phyloP scores from a whole-genome alignment of 2,329 filamentous ascomycete genomes.

The Claviceps sp. region DNA sequence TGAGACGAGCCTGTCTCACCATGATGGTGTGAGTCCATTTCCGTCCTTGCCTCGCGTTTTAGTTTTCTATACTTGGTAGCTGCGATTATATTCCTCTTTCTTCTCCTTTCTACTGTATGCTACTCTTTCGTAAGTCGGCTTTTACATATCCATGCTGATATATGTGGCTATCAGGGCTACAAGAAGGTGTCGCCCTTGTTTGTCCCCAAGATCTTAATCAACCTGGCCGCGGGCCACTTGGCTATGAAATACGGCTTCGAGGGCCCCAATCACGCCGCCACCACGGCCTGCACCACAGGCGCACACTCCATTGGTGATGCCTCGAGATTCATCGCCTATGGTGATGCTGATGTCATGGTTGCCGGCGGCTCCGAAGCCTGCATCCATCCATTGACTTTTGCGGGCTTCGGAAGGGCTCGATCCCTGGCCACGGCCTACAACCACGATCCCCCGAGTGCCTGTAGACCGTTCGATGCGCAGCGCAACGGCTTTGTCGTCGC shows the following conservation, averaged over 20 bases:
- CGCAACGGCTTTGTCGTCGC: conserved; percentile 83
- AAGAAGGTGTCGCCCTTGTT: conserved; percentile 88
- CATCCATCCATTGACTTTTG: conserved; percentile 85
- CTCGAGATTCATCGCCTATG: conserved; percentile 78
- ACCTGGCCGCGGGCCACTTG: conserved; percentile 86
- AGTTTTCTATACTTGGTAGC: background rate
- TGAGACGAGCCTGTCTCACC: conserved; percentile 63
- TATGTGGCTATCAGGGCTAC: conserved; percentile 52
- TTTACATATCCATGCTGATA: too few relatives aligned
- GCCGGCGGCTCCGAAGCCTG: conserved; percentile 93
- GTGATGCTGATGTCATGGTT: conserved; percentile 89
- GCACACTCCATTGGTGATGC: conserved; percentile 92
- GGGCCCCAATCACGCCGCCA: conserved; percentile 84
- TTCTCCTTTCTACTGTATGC: background rate
- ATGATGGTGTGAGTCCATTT: conserved; percentile 46
- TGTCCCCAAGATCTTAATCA: conserved; percentile 85
- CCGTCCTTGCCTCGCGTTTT: background rate
- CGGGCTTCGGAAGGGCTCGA: conserved; percentile 78
- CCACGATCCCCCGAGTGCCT: conserved; percentile 53
- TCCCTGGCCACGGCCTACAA: conserved; percentile 79
- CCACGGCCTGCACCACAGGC: conserved; percentile 92
- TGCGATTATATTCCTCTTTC: background rate
- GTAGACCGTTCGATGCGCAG: conserved; percentile 72
- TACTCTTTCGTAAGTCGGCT: too few relatives aligned
- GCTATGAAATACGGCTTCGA: conserved; percentile 84